A percentile compares a stretch with the other conserved stretches of the same genome.
phyloP scores from a whole-genome alignment of 2,329 filamentous ascomycete species.

The Monilinia fructicola region DNA sequence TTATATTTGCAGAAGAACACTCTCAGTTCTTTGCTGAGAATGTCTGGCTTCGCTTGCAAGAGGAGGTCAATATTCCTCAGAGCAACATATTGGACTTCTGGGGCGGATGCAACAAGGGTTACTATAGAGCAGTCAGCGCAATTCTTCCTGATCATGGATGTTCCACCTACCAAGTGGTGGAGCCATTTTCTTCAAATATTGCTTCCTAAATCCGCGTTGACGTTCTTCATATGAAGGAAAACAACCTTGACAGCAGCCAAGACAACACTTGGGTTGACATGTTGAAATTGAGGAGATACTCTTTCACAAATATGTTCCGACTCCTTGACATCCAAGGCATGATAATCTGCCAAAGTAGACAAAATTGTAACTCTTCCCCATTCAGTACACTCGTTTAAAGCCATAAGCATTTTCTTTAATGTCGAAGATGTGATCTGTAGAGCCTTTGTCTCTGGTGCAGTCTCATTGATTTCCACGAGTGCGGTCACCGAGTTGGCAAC shows the following conservation, averaged over 20 bases:
- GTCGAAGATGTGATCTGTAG: constrained; percentile 78
- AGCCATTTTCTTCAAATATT: constrained; percentile 98
- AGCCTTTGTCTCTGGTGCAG: constrained; percentile 85
- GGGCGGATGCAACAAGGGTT: constrained; percentile 89
- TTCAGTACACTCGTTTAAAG: constrained; percentile 96
- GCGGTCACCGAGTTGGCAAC: constrained; percentile 97
- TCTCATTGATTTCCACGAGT: constrained; percentile 85
- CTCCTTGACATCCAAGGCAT: constrained; percentile 84
- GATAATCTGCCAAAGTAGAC: constrained; percentile 85
- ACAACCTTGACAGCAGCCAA: constrained; percentile 97
- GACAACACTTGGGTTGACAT: constrained; percentile 96
- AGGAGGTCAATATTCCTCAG: constrained; percentile 94
- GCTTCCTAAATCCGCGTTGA: constrained; percentile 75
- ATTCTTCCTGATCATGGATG: neutral
- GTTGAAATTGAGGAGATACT: constrained; percentile 94
- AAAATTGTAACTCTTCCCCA: constrained; percentile 96
- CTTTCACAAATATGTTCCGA: constrained; percentile 97
- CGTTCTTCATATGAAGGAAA: constrained; percentile 89
- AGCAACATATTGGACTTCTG: constrained; percentile 97
- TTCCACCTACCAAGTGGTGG: constrained; percentile 74
- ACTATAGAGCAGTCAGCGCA: constrained; percentile 53
- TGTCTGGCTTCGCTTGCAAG: constrained; percentile 92
- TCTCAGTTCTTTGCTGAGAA: constrained; percentile 92
- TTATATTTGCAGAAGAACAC: constrained; percentile 99
- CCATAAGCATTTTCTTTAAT: constrained; percentile 94